Evolutionary conservation across 1,284 basidiomycete species (phyloP), one percentile per base, ranked within the genome.

Genomic region (Leccinum cinnamomeum): DNA sequence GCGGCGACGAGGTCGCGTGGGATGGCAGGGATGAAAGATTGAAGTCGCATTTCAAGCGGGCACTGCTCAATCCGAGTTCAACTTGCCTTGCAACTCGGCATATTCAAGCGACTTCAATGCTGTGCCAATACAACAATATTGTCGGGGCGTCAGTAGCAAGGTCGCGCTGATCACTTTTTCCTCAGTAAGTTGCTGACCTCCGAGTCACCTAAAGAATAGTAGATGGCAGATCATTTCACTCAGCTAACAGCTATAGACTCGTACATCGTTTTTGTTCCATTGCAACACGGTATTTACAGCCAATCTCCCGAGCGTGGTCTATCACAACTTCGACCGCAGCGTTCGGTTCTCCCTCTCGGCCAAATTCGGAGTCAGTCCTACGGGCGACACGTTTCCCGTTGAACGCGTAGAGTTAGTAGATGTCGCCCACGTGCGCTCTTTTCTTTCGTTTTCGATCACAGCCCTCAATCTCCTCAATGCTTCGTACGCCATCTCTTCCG

Each of bases 1-100:
- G 70, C 70, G 23, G 70, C 63, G 16, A 82, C 67, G 30, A 82
- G 65, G 5, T 69, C 66, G 3, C 63, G 54, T 12, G 75, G 70
- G 20, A 77, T 65, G 7, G 61, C 53, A 23, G 76, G 75, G 18
- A 71, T 48, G 28, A 76, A 39, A 10, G 67, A 64, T 3, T 67
- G 69, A 37, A 77, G 71, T 51, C 71, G 73, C 76, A 76, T 76
- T n/a, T 33, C 41, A 18, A 14, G 12, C 46, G 18, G 46, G 46
- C 46, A 23, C 37, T 23, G 23, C 23, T 41, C 10, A 35, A 12
- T 35, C 12, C 35, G 35, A 35, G 18, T 20, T 10, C 14, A 16
- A 39, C 39, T 39, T 14, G 37, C 37, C 3, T 12, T 12, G 41
- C 44, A 18, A 46, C 44, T 46, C n/a, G 44, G 12, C 35, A 12